phyloP scores from a whole-genome alignment of 768 basidiomycete species.

The Kwoniella botswanensis region DNA sequence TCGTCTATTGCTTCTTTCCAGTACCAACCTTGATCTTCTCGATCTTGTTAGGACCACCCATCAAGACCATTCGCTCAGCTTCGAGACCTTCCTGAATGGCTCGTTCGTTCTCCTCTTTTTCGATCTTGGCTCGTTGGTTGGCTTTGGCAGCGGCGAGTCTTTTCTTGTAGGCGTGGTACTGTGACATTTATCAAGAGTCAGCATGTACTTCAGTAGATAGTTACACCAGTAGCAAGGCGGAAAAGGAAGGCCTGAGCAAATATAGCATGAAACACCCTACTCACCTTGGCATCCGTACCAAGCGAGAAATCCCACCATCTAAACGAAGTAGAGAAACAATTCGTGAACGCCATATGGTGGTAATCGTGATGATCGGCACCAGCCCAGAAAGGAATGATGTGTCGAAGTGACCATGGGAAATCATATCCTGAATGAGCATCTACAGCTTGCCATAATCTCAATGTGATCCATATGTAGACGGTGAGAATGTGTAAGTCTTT shows the following conservation, averaged over 20 bases:
- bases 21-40: conserved; percentile 24
- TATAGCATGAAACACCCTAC: conserved; percentile 1
- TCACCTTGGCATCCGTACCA: conserved; percentile 79
- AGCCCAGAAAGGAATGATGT: conserved; percentile 93
- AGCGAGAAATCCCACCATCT: conserved; percentile 83
- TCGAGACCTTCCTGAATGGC: conserved; percentile 88
- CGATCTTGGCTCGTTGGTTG: conserved; percentile 59
- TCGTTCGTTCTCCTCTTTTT: conserved; percentile 76
- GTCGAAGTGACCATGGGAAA: conserved; percentile 96
- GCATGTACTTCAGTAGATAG: background rate
- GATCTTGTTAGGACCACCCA: conserved; percentile 46
- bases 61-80: conserved; percentile 49
- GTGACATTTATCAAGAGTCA: conserved; percentile 1
- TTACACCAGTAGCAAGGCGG: too few species aligned
- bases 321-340: conserved; percentile 89
- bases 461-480: conserved; percentile 90
- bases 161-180: conserved; percentile 77
- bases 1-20: conserved; percentile 21
- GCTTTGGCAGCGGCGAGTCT: conserved; percentile 66
- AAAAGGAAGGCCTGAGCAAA: too few species aligned
- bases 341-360: conserved; percentile 93
- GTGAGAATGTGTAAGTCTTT: conserved; percentile 85
- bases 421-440: conserved; percentile 98
- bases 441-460: conserved; percentile 94
- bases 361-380: conserved; percentile 94